Evolutionary conservation across 208 protist genomes (phyloP).

Genomic region (Trypanosoma vivax): DNA sequence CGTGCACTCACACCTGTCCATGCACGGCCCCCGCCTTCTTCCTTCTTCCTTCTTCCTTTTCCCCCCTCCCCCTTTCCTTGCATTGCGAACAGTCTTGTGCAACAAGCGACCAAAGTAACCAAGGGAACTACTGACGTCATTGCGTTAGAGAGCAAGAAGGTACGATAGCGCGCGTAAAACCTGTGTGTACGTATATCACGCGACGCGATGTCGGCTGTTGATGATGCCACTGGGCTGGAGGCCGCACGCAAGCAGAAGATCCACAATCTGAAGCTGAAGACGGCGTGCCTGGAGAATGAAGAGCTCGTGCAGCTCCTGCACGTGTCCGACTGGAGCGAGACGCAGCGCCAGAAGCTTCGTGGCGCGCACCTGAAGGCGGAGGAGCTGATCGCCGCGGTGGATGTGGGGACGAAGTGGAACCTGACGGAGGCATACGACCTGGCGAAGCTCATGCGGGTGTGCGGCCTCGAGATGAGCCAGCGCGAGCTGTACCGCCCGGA

Average conservation of each 20-base stretch:
- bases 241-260: slow-evolving; percentile 5
- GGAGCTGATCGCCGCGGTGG: slow-evolving; percentile 1
- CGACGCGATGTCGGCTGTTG: neutral
- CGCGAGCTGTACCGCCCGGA: slow-evolving; percentile 3
- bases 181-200: neutral
- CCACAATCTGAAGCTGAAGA: slow-evolving; percentile 7
- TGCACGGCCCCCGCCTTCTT: too few species aligned
- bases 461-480: slow-evolving; percentile 3
- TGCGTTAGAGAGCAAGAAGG: too few species aligned
- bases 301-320: slow-evolving; percentile 2
- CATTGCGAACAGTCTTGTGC: too few species aligned
- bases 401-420: slow-evolving; percentile 2
- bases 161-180: too few species aligned
- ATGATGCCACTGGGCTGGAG: slow-evolving; percentile 4
- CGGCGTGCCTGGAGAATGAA: slow-evolving; percentile 4
- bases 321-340: slow-evolving; percentile 4
- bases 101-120: too few species aligned
- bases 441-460: slow-evolving; percentile 1
- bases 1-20: too few species aligned
- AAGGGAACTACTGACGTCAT: too few species aligned
- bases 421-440: slow-evolving; percentile 5
- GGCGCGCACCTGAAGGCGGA: slow-evolving; percentile 3
- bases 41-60: too few species aligned
- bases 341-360: neutral
- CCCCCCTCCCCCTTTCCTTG: too few species aligned